Evolutionary conservation across 805 yeast genomes (phyloP).

Genomic region (Saturnispora ahearnii): DNA sequence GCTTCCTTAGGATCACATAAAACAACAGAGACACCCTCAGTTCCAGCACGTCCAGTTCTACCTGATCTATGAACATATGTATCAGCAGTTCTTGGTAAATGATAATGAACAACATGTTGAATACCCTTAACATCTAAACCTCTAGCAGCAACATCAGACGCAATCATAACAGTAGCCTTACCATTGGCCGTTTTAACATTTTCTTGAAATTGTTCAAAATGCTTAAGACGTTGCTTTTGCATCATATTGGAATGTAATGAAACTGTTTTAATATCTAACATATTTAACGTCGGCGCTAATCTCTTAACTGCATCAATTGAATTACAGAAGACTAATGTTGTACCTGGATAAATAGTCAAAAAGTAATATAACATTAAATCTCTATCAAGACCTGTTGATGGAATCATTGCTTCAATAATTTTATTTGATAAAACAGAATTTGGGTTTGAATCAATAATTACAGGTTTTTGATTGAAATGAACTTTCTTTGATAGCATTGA

Average conservation of each 20-base stretch:
- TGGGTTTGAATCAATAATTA: constrained; percentile 79
- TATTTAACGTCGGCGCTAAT: constrained; percentile 63
- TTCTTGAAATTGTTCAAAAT: constrained; percentile 70
- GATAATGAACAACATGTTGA: constrained; percentile 82
- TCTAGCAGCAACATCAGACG: constrained; percentile 97
- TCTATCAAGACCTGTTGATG: constrained; percentile 84
- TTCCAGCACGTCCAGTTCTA: constrained; percentile 95
- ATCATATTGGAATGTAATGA: constrained; percentile 91
- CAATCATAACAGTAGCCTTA: constrained; percentile 61
- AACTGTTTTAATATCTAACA: constrained; percentile 57
- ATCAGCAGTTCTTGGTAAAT: constrained; percentile 90
- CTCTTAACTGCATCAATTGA: constrained; percentile 93
- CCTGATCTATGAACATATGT: constrained; percentile 94
- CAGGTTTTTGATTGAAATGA: constrained; percentile 59
- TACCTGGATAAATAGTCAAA: constrained; percentile 75
- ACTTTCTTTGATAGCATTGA: constrained; percentile 59
- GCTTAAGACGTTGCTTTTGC: constrained; percentile 83
- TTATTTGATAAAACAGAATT: constrained; percentile 65
- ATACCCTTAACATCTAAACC: constrained; percentile 89
- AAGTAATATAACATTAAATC: constrained; percentile 88
- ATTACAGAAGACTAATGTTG: constrained; percentile 85
- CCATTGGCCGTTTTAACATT: constrained; percentile 31
- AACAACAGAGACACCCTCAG: constrained; percentile 90
- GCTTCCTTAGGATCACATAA: constrained; percentile 92
- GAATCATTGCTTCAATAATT: constrained; percentile 78